Conservation (phyloP, 2,329 filamentous ascomycete genomes). For the Amesomyces nigricolor region DNA sequence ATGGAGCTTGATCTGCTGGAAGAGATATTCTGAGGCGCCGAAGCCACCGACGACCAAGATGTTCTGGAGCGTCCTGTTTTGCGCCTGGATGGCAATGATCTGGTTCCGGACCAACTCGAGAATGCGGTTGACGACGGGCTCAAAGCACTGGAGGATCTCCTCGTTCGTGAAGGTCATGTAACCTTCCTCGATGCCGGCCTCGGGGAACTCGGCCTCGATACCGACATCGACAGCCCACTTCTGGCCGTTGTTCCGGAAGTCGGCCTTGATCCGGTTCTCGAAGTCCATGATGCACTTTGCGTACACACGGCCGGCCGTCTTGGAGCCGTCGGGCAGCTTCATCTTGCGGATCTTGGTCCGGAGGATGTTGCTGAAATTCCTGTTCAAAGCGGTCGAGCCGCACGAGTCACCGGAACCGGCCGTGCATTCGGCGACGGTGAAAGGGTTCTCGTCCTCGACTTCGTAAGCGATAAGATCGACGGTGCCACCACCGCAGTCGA, state of each 20-base stretch:
- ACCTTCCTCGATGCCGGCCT: slow-evolving; percentile 95
- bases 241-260: slow-evolving; percentile 98
- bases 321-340: slow-evolving; percentile 95
- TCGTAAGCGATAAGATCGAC: slow-evolving; percentile 99
- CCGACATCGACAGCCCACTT: slow-evolving; percentile 99
- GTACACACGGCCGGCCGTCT: slow-evolving; percentile 96
- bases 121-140: slow-evolving; percentile 96
- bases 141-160: slow-evolving; percentile 97
- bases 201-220: slow-evolving; percentile 96
- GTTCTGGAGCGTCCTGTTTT: slow-evolving; percentile 90
- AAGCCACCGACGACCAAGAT: slow-evolving; percentile 97
- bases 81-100: slow-evolving; percentile 97
- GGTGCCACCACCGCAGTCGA: slow-evolving; percentile 96
- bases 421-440: slow-evolving; percentile 94
- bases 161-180: slow-evolving; percentile 99
- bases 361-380: slow-evolving; percentile 97
- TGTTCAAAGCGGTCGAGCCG: slow-evolving; percentile 94
- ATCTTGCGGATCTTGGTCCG: slow-evolving; percentile 98
- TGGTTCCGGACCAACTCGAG: slow-evolving; percentile 94
- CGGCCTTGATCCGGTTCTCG: slow-evolving; percentile 98
- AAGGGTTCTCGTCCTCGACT: slow-evolving; percentile 94
- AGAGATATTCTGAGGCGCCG: slow-evolving; percentile 95
- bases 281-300: slow-evolving; percentile 99
- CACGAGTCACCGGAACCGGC: slow-evolving; percentile 96
- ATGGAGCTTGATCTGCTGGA: slow-evolving; percentile 98